Conservation (phyloP, 345 rosid species). For the Populus tremula region DNA sequence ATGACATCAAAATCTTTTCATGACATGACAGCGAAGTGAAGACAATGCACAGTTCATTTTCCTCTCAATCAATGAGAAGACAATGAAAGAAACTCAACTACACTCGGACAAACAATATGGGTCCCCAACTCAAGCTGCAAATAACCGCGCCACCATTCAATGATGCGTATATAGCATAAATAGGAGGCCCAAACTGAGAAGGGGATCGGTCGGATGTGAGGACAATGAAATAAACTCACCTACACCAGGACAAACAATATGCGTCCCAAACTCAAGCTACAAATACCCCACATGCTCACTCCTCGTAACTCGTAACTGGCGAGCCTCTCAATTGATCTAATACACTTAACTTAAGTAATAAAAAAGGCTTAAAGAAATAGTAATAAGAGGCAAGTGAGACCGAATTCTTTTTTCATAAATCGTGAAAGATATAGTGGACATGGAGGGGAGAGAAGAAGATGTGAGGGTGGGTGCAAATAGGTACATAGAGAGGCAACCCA, state of each 20-base stretch:
- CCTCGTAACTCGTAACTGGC: not conserved
- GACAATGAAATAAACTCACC: not conserved
- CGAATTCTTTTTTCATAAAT: no score
- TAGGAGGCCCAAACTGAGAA: no score
- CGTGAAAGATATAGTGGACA: no score
- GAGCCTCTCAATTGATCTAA: constrained; percentile 6
- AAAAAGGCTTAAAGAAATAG: not conserved
- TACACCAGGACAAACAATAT: not conserved
- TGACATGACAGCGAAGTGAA: constrained; percentile 11
- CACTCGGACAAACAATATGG: not conserved
- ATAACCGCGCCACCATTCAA: not conserved
- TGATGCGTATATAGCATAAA: no score
- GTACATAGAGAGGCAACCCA: no score
- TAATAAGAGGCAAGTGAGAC: not conserved
- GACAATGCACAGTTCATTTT: not conserved
- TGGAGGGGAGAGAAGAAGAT: no score
- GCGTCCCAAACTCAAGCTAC: constrained; percentile 4
- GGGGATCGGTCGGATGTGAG: constrained; percentile 15
- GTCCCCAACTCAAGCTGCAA: constrained; percentile 15
- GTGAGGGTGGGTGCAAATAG: no score
- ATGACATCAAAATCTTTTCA: constrained; percentile 17
- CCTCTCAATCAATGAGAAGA: not conserved
- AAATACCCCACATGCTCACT: constrained; percentile 14
- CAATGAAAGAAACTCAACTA: not conserved
- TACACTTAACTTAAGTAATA: not conserved